A percentile compares a stretch with the other conserved stretches of the same genome.
Conservation (phyloP, 495 filamentous ascomycete genomes). For the Viridothelium virens region DNA sequence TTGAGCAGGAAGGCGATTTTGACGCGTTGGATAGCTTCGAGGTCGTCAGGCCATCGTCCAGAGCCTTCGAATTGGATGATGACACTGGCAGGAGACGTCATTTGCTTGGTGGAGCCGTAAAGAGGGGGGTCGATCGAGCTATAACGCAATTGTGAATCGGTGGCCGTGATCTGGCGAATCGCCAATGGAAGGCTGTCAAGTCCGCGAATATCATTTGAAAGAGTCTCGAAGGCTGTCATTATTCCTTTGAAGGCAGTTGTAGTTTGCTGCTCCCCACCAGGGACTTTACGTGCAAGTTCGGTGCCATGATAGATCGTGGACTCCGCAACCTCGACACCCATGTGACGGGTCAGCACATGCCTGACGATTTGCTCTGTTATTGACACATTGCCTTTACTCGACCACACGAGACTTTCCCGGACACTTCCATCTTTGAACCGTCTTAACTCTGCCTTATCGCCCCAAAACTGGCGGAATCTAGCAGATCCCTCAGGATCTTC, state of each 20-base stretch:
- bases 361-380: slow-evolving; percentile 72
- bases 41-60: slow-evolving; percentile 83
- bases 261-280: slow-evolving; percentile 30
- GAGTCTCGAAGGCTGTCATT: slow-evolving; percentile 55
- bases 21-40: slow-evolving; percentile 82
- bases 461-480: slow-evolving; percentile 67
- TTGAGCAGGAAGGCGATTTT: slow-evolving; percentile 87
- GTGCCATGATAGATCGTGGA: slow-evolving; percentile 54
- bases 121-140: slow-evolving; percentile 51
- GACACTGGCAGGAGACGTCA: slow-evolving; percentile 52
- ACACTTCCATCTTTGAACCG: slow-evolving; percentile 69
- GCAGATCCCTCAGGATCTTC: slow-evolving; percentile 66
- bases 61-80: slow-evolving; percentile 90
- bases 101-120: slow-evolving; percentile 26
- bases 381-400: slow-evolving; percentile 47
- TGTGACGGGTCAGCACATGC: slow-evolving; percentile 62
- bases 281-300: slow-evolving; percentile 50
- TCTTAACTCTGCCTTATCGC: slow-evolving; percentile 62
- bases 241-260: slow-evolving; percentile 47
- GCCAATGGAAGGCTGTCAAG: slow-evolving; percentile 75
- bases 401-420: slow-evolving; percentile 77
- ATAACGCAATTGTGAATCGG: slow-evolving; percentile 64
- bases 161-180: slow-evolving; percentile 66
- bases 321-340: slow-evolving; percentile 44
- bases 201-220: slow-evolving; percentile 64